These are phyloP conservation scores for Ophiostoma australiae DNA, from an alignment of 2,329 filamentous ascomycete species.

Conservation along the genomic window DNA sequence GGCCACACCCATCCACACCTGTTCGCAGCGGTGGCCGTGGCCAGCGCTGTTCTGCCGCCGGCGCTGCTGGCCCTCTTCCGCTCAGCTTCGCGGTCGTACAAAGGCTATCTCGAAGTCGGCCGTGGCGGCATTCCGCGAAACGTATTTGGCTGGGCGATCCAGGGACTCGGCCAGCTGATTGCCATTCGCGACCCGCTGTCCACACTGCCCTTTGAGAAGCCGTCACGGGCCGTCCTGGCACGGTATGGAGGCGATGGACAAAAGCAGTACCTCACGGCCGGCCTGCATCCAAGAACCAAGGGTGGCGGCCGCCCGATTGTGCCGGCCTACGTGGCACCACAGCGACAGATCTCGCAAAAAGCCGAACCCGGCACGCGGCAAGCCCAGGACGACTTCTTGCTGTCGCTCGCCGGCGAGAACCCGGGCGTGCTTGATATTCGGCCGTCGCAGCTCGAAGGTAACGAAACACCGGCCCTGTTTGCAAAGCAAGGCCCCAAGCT, in stretches of 20 bases:
- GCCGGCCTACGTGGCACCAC: background rate
- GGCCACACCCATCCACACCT: background rate
- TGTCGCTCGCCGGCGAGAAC: background rate
- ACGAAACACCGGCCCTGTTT: background rate
- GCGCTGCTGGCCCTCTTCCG: background rate
- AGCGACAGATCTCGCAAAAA: conserved; percentile 4
- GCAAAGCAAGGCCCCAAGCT: background rate
- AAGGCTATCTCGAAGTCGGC: conserved; percentile 33
- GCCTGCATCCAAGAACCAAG: background rate
- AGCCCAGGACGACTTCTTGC: background rate
- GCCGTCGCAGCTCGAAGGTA: background rate
- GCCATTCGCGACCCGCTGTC: conserved; percentile 35
- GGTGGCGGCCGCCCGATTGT: background rate
- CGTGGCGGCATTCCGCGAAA: conserved; percentile 43
- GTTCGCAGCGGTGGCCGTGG: background rate
- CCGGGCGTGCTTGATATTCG: background rate
- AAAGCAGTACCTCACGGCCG: background rate
- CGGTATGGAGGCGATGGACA: conserved; percentile 28
- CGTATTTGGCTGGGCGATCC: conserved; percentile 39
- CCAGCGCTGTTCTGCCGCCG: background rate
- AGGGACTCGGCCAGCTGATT: conserved; percentile 33
- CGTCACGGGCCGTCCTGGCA: conserved; percentile 24
- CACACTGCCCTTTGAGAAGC: conserved; percentile 31
- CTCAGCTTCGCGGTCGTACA: background rate
- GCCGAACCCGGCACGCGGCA: background rate